These are phyloP conservation scores for Dimocarpus longan DNA, from an alignment of 345 rosid species.

Conservation along the genomic window DNA sequence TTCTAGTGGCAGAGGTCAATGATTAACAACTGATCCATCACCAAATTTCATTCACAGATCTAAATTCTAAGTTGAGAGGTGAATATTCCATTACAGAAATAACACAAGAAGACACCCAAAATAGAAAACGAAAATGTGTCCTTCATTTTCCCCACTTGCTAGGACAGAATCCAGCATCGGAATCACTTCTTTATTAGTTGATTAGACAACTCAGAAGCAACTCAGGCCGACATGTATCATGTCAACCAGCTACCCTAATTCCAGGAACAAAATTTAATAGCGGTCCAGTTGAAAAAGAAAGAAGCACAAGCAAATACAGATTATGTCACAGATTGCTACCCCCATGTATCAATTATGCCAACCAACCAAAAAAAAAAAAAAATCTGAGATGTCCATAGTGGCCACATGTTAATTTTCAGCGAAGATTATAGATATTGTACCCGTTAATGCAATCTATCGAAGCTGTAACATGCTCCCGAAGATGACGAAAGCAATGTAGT, in stretches of 20 bases:
- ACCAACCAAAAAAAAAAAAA: background rate
- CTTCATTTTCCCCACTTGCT: background rate
- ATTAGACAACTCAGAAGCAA: background rate
- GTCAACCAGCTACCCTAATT: background rate
- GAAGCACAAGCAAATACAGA: background rate
- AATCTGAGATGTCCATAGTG: background rate
- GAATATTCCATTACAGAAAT: background rate
- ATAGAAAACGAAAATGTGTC: background rate
- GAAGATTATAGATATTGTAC: slow-evolving; percentile 35
- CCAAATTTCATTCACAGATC: background rate
- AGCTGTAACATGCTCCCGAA: slow-evolving; percentile 84
- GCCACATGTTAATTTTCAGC: background rate
- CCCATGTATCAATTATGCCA: background rate
- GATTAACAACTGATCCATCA: background rate
- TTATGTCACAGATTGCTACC: background rate
- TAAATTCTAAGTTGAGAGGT: background rate
- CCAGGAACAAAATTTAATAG: background rate
- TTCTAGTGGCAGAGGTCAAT: background rate
- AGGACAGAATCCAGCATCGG: background rate
- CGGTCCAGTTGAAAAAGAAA: background rate
- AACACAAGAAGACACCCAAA: background rate
- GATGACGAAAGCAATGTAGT: slow-evolving; percentile 97
- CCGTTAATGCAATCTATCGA: slow-evolving; percentile 87
- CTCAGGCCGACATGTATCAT: background rate
- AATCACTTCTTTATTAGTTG: background rate